Conservation (phyloP, 2,329 filamentous ascomycete species). For the Epicoccum nigrum region DNA sequence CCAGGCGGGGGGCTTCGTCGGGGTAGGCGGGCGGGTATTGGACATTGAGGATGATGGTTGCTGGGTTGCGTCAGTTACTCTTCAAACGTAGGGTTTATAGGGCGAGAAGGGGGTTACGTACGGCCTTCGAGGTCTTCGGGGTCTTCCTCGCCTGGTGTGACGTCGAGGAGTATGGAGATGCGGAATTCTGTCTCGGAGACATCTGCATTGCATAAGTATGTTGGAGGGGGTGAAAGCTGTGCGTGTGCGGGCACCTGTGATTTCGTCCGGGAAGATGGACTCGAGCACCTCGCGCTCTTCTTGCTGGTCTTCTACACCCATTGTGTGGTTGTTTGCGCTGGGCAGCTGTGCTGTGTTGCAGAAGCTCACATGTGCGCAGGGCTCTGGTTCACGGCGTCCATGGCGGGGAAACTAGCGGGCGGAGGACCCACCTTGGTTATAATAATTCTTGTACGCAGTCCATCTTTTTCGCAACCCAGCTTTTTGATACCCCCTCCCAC, state of each 20-base stretch:
- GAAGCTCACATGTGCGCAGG: constrained; percentile 8
- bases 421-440: neutral
- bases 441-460: constrained; percentile 1
- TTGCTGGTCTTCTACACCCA: constrained; percentile 78
- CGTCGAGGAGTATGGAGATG: constrained; percentile 83
- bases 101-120: constrained; percentile 27
- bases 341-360: constrained; percentile 7
- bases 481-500: constrained; percentile 7
- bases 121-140: constrained; percentile 66
- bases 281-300: constrained; percentile 98
- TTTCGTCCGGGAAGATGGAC: constrained; percentile 97
- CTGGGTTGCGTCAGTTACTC: constrained; percentile 43
- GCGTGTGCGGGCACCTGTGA: constrained; percentile 69
- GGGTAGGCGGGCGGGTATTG: constrained; percentile 91
- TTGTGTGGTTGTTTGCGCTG: constrained; percentile 31
- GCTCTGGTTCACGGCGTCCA: constrained; percentile 11
- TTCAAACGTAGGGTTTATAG: too few relatives aligned
- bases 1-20: constrained; percentile 81
- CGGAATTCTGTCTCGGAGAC: constrained; percentile 89
- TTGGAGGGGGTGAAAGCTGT: neutral
- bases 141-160: constrained; percentile 61
- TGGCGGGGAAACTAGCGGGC: constrained; percentile 18
- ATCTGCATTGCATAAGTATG: constrained; percentile 62
- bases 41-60: constrained; percentile 80
- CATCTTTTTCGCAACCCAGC: constrained; percentile 4